Evolutionary conservation across 192 early-diverging fungal genomes (phyloP).

Genomic region (Rhizoclosmatium globosum): DNA sequence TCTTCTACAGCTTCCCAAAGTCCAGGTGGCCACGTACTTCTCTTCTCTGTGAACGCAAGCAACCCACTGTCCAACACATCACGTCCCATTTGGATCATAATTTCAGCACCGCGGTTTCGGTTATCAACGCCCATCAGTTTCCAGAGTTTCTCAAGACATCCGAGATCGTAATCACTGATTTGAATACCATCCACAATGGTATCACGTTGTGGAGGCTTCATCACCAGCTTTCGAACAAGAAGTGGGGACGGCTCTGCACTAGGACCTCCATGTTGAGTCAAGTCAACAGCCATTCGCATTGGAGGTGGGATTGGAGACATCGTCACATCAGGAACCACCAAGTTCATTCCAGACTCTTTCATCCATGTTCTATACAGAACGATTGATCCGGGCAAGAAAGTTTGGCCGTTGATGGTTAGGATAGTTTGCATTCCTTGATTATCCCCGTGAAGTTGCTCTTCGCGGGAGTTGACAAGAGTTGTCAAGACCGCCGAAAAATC

Average conservation of each 20-base stretch:
- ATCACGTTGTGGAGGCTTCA: neutral
- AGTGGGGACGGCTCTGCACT: neutral
- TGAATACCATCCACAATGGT: neutral
- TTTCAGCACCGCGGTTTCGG: constrained; percentile 46
- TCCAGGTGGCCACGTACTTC: constrained; percentile 53
- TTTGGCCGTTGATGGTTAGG: constrained; percentile 56
- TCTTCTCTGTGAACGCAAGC: constrained; percentile 43
- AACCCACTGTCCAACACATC: constrained; percentile 52
- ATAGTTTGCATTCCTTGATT: constrained; percentile 49
- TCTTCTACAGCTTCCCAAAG: constrained; percentile 67
- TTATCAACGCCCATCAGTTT: constrained; percentile 49
- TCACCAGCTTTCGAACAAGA: constrained; percentile 3
- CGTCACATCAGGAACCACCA: constrained; percentile 14
- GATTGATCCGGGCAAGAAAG: constrained; percentile 89
- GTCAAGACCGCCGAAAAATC: constrained; percentile 50
- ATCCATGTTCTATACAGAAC: constrained; percentile 64
- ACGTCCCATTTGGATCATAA: constrained; percentile 58
- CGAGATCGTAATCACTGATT: constrained; percentile 11
- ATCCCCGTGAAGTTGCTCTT: constrained; percentile 29
- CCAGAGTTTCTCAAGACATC: constrained; percentile 53
- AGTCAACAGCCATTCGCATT: constrained; percentile 7
- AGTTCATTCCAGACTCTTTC: constrained; percentile 52
- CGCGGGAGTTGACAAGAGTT: constrained; percentile 34
- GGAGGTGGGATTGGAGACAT: constrained; percentile 7
- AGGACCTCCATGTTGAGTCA: neutral